phyloP scores from a whole-genome alignment of 2,329 filamentous ascomycete species.

The Emmonsia crescens region DNA sequence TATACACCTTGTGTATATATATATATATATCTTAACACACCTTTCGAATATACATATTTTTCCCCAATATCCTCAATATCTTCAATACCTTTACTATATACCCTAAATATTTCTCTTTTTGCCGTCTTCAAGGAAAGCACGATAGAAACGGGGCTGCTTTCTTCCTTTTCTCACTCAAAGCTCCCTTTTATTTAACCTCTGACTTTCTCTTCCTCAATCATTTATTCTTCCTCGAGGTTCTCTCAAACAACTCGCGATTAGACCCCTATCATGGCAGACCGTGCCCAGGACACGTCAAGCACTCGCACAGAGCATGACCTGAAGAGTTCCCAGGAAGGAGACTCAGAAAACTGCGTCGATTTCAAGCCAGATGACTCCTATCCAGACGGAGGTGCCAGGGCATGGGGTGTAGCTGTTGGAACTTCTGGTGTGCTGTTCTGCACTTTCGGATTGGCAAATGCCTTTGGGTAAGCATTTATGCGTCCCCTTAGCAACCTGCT shows the following conservation, averaged over 20 bases:
- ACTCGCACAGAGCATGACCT: background rate
- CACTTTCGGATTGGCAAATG: constrained; percentile 22
- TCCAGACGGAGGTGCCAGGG: constrained; percentile 19
- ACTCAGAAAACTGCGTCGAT: background rate
- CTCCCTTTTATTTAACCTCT: background rate
- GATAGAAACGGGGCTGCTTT: background rate
- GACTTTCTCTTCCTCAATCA: background rate
- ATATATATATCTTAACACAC: background rate
- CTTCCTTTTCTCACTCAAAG: background rate
- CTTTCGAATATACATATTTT: background rate
- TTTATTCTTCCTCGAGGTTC: background rate
- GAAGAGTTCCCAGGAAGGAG: background rate
- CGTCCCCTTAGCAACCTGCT: background rate
- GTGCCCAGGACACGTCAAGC: background rate
- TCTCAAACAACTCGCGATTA: background rate
- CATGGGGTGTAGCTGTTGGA: constrained; percentile 18
- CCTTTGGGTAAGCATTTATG: constrained; percentile 14
- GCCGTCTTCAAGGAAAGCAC: background rate
- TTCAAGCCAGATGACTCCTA: constrained; percentile 6
- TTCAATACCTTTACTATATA: background rate
- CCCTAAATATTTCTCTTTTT: background rate
- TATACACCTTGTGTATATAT: background rate
- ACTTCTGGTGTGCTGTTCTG: constrained; percentile 18
- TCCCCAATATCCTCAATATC: background rate
- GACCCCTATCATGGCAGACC: background rate